These are phyloP conservation scores for Paramarasmius palmivorus DNA, from an alignment of 1,284 basidiomycete genomes.

Conservation along the genomic window DNA sequence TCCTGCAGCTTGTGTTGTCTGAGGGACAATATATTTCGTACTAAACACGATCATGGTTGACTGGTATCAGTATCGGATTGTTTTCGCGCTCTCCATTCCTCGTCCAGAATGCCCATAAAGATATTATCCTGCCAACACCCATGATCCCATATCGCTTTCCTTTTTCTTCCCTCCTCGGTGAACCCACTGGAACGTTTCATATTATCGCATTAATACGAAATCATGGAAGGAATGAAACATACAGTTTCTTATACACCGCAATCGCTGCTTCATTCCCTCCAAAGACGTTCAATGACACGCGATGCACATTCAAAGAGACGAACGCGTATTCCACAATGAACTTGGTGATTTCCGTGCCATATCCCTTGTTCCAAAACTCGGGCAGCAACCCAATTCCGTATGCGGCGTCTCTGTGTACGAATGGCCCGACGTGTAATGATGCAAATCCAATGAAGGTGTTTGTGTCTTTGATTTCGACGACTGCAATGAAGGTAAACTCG, in stretches of 20 bases:
- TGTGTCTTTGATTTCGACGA: slow-evolving; percentile 3
- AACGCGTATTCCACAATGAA: slow-evolving; percentile 5
- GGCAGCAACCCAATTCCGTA: slow-evolving; percentile 1
- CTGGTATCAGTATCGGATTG: no score
- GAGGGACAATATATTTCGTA: no score
- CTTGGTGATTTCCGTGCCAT: slow-evolving; percentile 5
- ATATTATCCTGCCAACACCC: not conserved
- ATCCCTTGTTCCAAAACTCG: slow-evolving; percentile 4
- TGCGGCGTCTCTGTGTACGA: not conserved
- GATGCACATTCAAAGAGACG: slow-evolving; percentile 1
- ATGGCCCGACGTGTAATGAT: no score
- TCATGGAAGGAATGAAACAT: not conserved
- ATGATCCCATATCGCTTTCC: not conserved
- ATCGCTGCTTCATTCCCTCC: not conserved
- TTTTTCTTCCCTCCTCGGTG: slow-evolving; percentile 1
- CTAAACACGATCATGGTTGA: no score
- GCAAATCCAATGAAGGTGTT: not conserved
- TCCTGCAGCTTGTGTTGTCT: slow-evolving; percentile 17
- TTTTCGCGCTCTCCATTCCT: no score
- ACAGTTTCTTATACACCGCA: slow-evolving; percentile 5
- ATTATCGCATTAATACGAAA: not conserved
- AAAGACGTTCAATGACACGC: slow-evolving; percentile 7
- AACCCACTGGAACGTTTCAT: not conserved
- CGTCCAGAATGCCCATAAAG: not conserved
- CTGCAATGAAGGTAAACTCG: not conserved